phyloP scores from a whole-genome alignment of 1,139 yeast genomes.

The Scheffersomyces stambukii region DNA sequence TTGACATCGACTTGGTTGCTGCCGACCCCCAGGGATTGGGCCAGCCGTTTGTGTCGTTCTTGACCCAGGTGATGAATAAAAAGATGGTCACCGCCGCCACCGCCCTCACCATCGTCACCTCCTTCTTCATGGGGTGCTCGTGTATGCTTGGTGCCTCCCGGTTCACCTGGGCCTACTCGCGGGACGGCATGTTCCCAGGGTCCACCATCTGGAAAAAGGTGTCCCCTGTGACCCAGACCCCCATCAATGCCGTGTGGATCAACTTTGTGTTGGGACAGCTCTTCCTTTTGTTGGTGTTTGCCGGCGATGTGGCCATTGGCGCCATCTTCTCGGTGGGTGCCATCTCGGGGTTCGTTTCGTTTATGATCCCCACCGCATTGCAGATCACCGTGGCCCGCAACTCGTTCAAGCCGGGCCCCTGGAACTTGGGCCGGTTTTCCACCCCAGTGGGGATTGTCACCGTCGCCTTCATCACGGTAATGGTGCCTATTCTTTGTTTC shows the following conservation, averaged over 20 bases:
- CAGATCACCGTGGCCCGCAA: constrained; percentile 54
- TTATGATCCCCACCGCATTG: constrained; percentile 62
- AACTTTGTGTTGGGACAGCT: constrained; percentile 57
- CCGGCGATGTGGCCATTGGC: constrained; percentile 65
- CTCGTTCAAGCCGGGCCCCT: constrained; percentile 63
- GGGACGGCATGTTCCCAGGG: constrained; percentile 67
- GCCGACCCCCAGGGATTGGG: constrained; percentile 52
- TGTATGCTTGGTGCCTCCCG: constrained; percentile 69
- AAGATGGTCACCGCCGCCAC: constrained; percentile 50
- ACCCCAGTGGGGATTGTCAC: constrained; percentile 37
- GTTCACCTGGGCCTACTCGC: constrained; percentile 64
- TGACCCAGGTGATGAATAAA: constrained; percentile 46
- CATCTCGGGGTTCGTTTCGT: constrained; percentile 67
- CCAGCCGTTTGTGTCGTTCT: constrained; percentile 61
- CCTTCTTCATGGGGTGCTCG: constrained; percentile 67
- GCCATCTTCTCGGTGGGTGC: constrained; percentile 80
- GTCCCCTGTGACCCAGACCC: constrained; percentile 54
- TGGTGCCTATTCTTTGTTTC: constrained; percentile 67
- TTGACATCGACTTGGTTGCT: constrained; percentile 48
- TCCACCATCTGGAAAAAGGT: constrained; percentile 54
- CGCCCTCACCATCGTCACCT: constrained; percentile 55
- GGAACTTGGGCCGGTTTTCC: constrained; percentile 59
- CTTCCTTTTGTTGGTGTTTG: constrained; percentile 56
- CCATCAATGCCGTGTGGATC: constrained; percentile 67
- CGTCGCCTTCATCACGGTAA: constrained; percentile 47